These are phyloP conservation scores for Piper betle DNA, from an alignment of 164 flowering plant species.

Conservation along the genomic window DNA sequence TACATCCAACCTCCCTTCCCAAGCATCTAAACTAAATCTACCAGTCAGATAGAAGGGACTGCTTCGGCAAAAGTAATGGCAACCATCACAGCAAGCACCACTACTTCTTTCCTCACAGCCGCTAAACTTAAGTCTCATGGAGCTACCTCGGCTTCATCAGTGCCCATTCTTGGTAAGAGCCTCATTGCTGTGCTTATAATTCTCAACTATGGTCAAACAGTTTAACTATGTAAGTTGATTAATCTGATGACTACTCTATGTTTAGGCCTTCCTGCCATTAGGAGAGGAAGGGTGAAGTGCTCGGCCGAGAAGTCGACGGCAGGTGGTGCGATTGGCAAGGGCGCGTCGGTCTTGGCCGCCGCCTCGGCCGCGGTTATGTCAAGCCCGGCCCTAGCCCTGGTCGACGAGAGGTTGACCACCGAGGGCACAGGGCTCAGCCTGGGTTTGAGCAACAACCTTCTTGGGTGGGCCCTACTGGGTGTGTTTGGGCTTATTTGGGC, in stretches of 20 bases:
- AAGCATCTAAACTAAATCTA: neutral
- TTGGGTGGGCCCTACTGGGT: conserved; percentile 91
- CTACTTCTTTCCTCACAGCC: conserved; percentile 18
- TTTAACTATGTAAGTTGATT: neutral
- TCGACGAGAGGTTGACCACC: conserved; percentile 89
- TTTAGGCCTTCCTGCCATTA: conserved; percentile 37
- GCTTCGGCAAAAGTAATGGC: conserved; percentile 25
- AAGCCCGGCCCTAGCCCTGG: conserved; percentile 58
- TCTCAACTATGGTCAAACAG: neutral
- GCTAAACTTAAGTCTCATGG: conserved; percentile 12
- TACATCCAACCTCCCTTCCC: neutral
- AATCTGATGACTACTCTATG: neutral
- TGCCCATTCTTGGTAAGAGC: conserved; percentile 28
- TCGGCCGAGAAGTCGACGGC: conserved; percentile 18
- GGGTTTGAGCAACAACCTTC: conserved; percentile 83
- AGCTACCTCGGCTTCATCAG: conserved; percentile 8
- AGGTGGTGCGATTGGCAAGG: conserved; percentile 14
- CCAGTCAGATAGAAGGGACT: neutral
- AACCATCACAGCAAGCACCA: conserved; percentile 22
- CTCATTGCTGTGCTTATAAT: neutral
- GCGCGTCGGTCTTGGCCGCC: conserved; percentile 32
- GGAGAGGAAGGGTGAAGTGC: conserved; percentile 33
- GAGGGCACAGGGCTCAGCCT: conserved; percentile 93
- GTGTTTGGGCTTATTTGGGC: conserved; percentile 85
- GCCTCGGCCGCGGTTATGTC: conserved; percentile 30